Conservation (phyloP, 192 early-diverging fungal genomes). For the Umbelopsis ramanniana region DNA sequence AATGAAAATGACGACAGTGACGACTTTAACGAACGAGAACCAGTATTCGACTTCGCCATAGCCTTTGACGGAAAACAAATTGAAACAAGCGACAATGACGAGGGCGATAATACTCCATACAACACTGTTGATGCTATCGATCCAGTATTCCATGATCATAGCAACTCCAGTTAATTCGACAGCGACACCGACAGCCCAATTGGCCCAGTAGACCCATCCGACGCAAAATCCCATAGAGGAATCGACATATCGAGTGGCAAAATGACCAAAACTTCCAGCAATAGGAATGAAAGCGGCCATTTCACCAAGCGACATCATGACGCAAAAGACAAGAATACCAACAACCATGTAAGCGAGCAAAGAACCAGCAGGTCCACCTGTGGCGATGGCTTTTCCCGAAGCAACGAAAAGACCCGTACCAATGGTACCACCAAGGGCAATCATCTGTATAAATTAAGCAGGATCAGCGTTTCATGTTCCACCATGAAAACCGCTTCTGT, state of each 20-base stretch:
- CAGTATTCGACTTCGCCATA: conserved; percentile 88
- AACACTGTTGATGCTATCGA: conserved; percentile 38
- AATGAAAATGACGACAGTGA: conserved; percentile 82
- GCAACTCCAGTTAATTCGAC: conserved; percentile 78
- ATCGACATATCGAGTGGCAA: conserved; percentile 83
- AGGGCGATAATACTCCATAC: conserved; percentile 53
- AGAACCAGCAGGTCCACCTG: conserved; percentile 74
- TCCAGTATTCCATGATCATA: conserved; percentile 70
- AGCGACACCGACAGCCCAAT: conserved; percentile 74
- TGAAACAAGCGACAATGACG: conserved; percentile 62
- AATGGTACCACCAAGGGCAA: conserved; percentile 43
- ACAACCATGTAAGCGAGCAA: conserved; percentile 68
- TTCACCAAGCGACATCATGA: conserved; percentile 79
- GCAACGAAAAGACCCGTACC: conserved; percentile 81
- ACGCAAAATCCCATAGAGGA: conserved; percentile 59
- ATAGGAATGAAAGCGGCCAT: conserved; percentile 80
- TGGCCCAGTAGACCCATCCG: conserved; percentile 59
- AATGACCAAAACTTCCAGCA: conserved; percentile 79
- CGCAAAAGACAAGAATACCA: conserved; percentile 63
- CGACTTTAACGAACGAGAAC: conserved; percentile 85
- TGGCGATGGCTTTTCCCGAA: conserved; percentile 65
- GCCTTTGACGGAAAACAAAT: conserved; percentile 69
- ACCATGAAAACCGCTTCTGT: too few relatives aligned
- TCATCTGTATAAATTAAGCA: conserved; percentile 24
- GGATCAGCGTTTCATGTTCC: too few relatives aligned